phyloP scores from a whole-genome alignment of 495 filamentous ascomycete genomes.

The Trichoderma reesei region DNA sequence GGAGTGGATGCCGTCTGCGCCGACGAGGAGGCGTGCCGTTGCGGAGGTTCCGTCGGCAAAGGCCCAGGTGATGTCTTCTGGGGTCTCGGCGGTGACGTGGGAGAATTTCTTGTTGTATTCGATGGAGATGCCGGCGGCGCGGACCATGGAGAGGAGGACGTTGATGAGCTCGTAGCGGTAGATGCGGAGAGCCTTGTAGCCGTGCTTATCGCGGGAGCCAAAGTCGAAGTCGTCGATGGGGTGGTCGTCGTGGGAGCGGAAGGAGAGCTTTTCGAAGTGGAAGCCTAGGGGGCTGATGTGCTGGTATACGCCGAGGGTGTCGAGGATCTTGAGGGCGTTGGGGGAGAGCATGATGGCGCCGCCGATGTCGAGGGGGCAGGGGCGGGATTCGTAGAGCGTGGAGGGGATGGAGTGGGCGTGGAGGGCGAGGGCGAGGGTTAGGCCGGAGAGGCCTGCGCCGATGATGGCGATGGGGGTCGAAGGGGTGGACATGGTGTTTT shows the following conservation, averaged over 20 bases:
- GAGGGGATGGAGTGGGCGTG: constrained; percentile 29
- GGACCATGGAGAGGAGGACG: constrained; percentile 23
- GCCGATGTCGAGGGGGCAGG: constrained; percentile 25
- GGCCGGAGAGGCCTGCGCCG: constrained; percentile 23
- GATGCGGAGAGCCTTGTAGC: constrained; percentile 37
- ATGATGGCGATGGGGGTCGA: constrained; percentile 15
- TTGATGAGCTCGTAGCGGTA: constrained; percentile 37
- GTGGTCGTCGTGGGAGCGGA: constrained; percentile 27
- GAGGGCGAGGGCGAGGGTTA: constrained; percentile 35
- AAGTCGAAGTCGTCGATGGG: constrained; percentile 36
- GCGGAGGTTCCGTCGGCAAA: constrained; percentile 30
- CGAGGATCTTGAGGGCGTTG: constrained; percentile 41
- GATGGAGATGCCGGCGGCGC: constrained; percentile 29
- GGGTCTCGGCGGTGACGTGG: constrained; percentile 26
- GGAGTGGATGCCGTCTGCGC: constrained; percentile 43
- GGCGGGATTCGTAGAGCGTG: constrained; percentile 33
- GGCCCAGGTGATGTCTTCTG: constrained; percentile 27
- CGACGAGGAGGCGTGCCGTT: constrained; percentile 30
- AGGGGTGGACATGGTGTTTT: constrained; percentile 1
- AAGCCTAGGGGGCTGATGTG: constrained; percentile 20
- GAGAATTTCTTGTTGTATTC: constrained; percentile 34
- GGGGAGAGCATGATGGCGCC: constrained; percentile 45
- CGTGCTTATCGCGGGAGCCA: constrained; percentile 31
- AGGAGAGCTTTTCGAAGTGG: constrained; percentile 32
- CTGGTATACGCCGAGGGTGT: constrained; percentile 35